These are phyloP conservation scores for Dalbergia cochinchinensis DNA, from an alignment of 306 rosid species.

Conservation along the genomic window DNA sequence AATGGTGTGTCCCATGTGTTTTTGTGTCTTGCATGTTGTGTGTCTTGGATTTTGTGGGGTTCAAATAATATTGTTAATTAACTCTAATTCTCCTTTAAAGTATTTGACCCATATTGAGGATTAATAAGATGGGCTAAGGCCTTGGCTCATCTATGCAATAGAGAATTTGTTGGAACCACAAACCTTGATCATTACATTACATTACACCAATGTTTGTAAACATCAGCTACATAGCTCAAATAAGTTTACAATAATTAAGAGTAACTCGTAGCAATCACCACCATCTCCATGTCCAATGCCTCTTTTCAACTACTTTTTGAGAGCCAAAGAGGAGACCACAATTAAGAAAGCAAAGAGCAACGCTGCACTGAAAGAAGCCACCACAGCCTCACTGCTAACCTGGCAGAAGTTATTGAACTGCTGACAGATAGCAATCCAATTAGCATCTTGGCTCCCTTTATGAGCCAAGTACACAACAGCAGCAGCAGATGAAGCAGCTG, in stretches of 20 bases:
- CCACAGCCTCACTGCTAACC: slow-evolving; percentile 55
- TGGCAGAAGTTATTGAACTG: slow-evolving; percentile 61
- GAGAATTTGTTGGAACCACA: slow-evolving; percentile 24
- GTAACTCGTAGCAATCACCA: not conserved
- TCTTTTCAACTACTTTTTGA: slow-evolving; percentile 46
- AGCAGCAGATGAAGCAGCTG: slow-evolving; percentile 66
- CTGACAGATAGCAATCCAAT: slow-evolving; percentile 67
- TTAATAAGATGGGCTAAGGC: not conserved
- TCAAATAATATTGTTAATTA: no score
- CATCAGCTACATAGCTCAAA: slow-evolving; percentile 32
- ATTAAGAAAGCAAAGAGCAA: slow-evolving; percentile 49
- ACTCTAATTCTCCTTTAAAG: not conserved
- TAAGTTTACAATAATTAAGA: slow-evolving; percentile 39
- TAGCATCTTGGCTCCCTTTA: slow-evolving; percentile 71
- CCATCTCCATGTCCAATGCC: slow-evolving; percentile 7
- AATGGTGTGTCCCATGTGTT: no score
- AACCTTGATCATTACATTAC: not conserved
- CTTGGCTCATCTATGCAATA: not conserved
- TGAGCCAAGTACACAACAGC: slow-evolving; percentile 65
- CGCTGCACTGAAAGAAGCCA: slow-evolving; percentile 53
- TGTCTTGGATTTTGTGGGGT: no score
- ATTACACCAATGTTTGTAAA: slow-evolving; percentile 13
- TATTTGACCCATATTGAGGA: not conserved
- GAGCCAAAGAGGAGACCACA: slow-evolving; percentile 60
- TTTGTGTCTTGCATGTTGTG: no score